Base-by-base conservation (phyloP, 1,139 yeast genomes). In the Lodderomyces theae region DNA sequence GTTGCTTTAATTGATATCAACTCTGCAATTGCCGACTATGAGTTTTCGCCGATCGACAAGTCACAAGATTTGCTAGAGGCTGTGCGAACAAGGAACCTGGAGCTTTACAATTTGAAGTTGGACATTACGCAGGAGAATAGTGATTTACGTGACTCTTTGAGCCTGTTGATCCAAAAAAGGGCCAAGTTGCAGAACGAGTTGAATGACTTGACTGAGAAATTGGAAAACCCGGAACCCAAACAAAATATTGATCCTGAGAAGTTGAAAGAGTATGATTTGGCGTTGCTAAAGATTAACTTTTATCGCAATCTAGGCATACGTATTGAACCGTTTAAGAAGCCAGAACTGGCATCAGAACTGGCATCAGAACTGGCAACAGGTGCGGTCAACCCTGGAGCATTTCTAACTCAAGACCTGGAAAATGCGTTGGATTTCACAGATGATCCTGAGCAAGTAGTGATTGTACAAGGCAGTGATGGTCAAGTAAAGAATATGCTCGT, bases 101-200 rank as follows among this genome's bases (percentile, higher is more conserved):
- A 63, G 49, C 45, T 79, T 35, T 85, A 79, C 50, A 66, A 71
- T 32, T 65, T 69, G 35, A 77, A 79, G 45, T 74, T 81, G 40
- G 51, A 73, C 8, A 60, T 80, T 9, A 86, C 84, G 3, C 79
- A 79, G 51, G 70, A 69, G 28, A 64, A 81, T 45, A 78, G 79
- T 41, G 81, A 77, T 37, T 61, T 80, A 42, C 84, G 80, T 44
- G 69, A 77, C 49, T 61, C 72, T 25, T 66, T 77, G 30, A 77
- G 77, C 45, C 60, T 73, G 5, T 62, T 72, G 43, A 72, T 69
- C 41, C 66, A 78, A 31, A 65, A 69, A 24, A 58, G 74, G 39
- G 59, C 68, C 25, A 68, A 63, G 40, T 56, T 80, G 39, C 61
- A 63, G 17, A 69, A 66, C 15, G 52, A 63, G 17, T 50, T 56